A percentile compares a stretch with the other conserved stretches of the same genome.
Evolutionary conservation across 2,329 filamentous ascomycete genomes (phyloP).

Genomic region (Paraconiothyrium brasiliense): DNA sequence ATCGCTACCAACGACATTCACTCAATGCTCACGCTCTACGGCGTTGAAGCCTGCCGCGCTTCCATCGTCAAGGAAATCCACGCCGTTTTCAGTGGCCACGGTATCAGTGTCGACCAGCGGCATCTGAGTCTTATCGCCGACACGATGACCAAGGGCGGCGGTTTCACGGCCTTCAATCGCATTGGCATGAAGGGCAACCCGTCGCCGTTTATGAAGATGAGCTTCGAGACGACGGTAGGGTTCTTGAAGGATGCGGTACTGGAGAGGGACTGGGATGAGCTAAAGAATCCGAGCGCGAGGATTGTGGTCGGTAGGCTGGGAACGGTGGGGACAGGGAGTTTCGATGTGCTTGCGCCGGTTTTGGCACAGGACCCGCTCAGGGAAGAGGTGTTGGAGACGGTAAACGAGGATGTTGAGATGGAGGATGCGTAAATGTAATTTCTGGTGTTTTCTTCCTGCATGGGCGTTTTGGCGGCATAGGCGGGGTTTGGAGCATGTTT

Average conservation of each 20-base stretch:
- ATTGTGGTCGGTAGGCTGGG: conserved; percentile 88
- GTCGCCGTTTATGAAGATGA: conserved; percentile 97
- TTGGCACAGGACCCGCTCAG: conserved; percentile 40
- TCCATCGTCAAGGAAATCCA: conserved; percentile 88
- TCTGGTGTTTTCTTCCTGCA: background rate
- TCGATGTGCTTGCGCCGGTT: conserved; percentile 75
- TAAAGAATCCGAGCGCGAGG: conserved; percentile 83
- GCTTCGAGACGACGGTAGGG: conserved; percentile 94
- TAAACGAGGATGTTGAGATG: conserved; percentile 24
- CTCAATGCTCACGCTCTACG: conserved; percentile 84
- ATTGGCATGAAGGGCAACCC: conserved; percentile 86
- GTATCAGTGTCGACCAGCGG: conserved; percentile 88
- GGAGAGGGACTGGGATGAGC: conserved; percentile 88
- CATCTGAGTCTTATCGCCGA: conserved; percentile 97
- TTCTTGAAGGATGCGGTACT: conserved; percentile 93
- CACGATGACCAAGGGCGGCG: conserved; percentile 94
- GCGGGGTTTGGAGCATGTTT: background rate
- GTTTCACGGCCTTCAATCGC: conserved; percentile 90
- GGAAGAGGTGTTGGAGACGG: conserved; percentile 24
- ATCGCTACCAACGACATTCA: conserved; percentile 94
- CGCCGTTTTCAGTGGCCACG: conserved; percentile 87
- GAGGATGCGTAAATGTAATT: conserved; percentile 14
- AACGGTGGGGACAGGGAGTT: conserved; percentile 86
- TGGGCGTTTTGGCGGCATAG: conserved; percentile 10
- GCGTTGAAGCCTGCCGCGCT: conserved; percentile 89